Evolutionary conservation across 192 early-diverging fungal species (phyloP).

Genomic region (Phlyctochytrium bullatum): DNA sequence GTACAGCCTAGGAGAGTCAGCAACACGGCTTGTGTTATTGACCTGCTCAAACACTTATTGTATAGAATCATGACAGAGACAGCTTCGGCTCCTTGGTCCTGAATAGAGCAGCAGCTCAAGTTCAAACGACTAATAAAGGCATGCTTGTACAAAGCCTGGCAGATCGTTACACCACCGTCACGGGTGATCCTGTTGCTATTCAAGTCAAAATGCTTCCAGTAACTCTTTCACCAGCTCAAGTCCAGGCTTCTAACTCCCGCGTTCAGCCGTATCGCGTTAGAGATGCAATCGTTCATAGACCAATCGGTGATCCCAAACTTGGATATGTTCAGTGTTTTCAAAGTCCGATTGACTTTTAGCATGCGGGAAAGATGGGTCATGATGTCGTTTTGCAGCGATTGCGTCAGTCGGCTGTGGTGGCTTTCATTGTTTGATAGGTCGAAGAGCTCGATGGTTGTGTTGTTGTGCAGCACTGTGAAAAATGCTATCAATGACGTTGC

Average conservation of each 20-base stretch:
- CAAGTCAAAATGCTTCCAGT: slow-evolving; percentile 1
- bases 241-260: slow-evolving; percentile 26
- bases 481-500: slow-evolving; percentile 41
- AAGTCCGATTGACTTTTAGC: slow-evolving; percentile 31
- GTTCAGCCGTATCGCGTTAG: slow-evolving; percentile 31
- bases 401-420: slow-evolving; percentile 25
- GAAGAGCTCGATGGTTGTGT: slow-evolving; percentile 30
- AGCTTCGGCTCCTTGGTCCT: slow-evolving; percentile 52
- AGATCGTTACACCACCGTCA: slow-evolving; percentile 47
- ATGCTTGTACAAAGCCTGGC: slow-evolving; percentile 39
- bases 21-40: not conserved
- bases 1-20: slow-evolving; percentile 25
- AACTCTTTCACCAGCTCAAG: slow-evolving; percentile 45
- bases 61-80: slow-evolving; percentile 34
- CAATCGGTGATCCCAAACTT: slow-evolving; percentile 48
- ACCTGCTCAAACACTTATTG: slow-evolving; percentile 30
- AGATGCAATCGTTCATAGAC: slow-evolving; percentile 29
- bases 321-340: slow-evolving; percentile 22
- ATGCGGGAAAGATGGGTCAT: slow-evolving; percentile 38
- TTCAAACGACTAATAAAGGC: slow-evolving; percentile 32
- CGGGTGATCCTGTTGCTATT: slow-evolving; percentile 47
- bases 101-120: slow-evolving; percentile 44
- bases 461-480: slow-evolving; percentile 40
- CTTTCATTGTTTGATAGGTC: slow-evolving; percentile 40
- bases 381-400: slow-evolving; percentile 37